Evolutionary conservation across 1,284 basidiomycete genomes (phyloP).

Genomic region (Marasmius fiardii): DNA sequence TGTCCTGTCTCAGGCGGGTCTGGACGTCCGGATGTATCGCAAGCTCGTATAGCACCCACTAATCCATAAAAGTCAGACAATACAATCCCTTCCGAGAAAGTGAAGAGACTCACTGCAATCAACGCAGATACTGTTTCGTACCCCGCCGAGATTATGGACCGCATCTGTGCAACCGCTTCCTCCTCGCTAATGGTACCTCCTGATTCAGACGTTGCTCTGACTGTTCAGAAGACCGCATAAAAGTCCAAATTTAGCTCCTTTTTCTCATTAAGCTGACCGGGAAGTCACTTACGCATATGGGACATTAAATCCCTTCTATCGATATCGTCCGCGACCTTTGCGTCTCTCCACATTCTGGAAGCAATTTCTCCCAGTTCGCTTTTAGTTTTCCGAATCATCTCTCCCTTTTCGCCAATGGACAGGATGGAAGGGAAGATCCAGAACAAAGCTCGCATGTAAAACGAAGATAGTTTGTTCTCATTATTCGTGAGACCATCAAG

Average conservation of each 20-base stretch:
- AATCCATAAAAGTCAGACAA: conserved; percentile 2
- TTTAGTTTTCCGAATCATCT: conserved; percentile 50
- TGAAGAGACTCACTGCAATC: conserved; percentile 37
- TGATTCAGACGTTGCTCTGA: conserved; percentile 33
- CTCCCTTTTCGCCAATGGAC: conserved; percentile 51
- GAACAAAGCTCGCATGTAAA: conserved; percentile 61
- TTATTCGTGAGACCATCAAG: conserved; percentile 57
- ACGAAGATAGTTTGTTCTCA: conserved; percentile 50
- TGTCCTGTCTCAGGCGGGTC: conserved; percentile 45
- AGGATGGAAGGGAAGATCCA: conserved; percentile 55
- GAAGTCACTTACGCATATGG: conserved; percentile 41
- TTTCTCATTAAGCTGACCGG: conserved; percentile 11
- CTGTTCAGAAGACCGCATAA: conserved; percentile 24
- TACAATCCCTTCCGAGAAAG: not conserved
- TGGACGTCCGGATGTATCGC: conserved; percentile 44
- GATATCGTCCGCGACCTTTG: conserved; percentile 38
- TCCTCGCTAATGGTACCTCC: conserved; percentile 40
- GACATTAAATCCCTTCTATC: conserved; percentile 45
- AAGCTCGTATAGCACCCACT: conserved; percentile 62
- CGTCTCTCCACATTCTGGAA: conserved; percentile 47
- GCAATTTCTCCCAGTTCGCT: conserved; percentile 47
- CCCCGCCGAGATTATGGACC: conserved; percentile 60
- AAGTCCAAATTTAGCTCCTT: not conserved
- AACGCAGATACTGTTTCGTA: conserved; percentile 58
- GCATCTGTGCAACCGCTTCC: conserved; percentile 53